phyloP scores from a whole-genome alignment of 192 early-diverging fungal species.

The Coemansia furcata region DNA sequence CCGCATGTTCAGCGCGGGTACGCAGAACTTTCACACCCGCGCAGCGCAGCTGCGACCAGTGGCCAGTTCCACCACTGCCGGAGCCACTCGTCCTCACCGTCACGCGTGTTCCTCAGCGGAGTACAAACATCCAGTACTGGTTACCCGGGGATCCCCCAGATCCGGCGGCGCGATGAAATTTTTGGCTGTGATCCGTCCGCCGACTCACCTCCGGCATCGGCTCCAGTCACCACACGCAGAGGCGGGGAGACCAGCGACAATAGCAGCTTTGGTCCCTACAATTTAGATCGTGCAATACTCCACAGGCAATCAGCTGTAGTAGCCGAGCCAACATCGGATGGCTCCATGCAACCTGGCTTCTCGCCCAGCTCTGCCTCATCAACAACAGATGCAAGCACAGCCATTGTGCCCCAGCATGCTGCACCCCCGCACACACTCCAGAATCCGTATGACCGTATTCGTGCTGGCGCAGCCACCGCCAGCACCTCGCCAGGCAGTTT shows the following conservation, averaged over 20 bases:
- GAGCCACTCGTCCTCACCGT: conserved; percentile 32
- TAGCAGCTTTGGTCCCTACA: background rate
- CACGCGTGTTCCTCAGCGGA: conserved; percentile 7
- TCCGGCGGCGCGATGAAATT: background rate
- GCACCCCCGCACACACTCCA: conserved; percentile 13
- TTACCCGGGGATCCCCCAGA: background rate
- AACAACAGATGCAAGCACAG: conserved; percentile 9
- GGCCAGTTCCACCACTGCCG: conserved; percentile 12
- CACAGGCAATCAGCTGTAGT: background rate
- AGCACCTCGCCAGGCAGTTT: background rate
- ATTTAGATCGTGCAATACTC: background rate
- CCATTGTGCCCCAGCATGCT: conserved; percentile 9
- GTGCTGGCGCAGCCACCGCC: conserved; percentile 1
- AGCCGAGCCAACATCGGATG: background rate
- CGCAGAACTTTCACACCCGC: background rate
- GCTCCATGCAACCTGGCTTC: background rate
- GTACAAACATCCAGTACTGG: background rate
- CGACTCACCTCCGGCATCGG: background rate
- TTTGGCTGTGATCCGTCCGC: background rate
- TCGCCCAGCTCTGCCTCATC: conserved; percentile 2
- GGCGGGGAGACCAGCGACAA: background rate
- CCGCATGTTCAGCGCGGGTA: background rate
- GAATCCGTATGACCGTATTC: background rate
- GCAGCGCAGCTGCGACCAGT: conserved; percentile 6
- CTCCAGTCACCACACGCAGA: background rate